A percentile compares a stretch with the other conserved stretches of the same genome.
Evolutionary conservation across 176 grass and related monocot species (phyloP).

Genomic region (Pontederia crassipes): DNA sequence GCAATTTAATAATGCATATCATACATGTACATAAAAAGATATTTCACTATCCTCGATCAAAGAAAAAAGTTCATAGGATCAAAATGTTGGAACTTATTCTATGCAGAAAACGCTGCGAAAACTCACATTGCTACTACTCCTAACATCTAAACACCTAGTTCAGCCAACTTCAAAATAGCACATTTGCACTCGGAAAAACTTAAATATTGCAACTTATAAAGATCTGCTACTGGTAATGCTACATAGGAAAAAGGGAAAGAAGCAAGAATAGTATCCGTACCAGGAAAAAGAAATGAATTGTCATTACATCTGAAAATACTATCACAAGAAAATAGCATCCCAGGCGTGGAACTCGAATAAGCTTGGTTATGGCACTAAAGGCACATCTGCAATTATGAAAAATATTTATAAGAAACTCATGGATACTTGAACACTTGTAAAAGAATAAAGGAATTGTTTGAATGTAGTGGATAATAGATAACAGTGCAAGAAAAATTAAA

Average conservation of each 20-base stretch:
- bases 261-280: constrained; percentile 40
- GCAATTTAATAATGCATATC: too few relatives aligned
- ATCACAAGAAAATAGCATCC: constrained; percentile 97
- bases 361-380: constrained; percentile 84
- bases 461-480: too few relatives aligned
- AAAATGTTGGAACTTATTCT: not conserved
- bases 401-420: not conserved
- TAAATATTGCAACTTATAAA: too few relatives aligned
- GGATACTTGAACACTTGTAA: not conserved
- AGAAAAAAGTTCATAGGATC: not conserved
- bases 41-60: too few relatives aligned
- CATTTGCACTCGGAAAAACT: too few relatives aligned
- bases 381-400: constrained; percentile 62
- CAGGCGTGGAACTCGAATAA: constrained; percentile 57
- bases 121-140: not conserved
- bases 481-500: too few relatives aligned
- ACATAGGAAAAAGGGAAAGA: not conserved
- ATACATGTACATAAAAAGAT: too few relatives aligned
- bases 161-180: too few relatives aligned
- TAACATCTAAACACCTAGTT: too few relatives aligned
- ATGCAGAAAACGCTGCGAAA: not conserved
- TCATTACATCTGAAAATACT: constrained; percentile 92
- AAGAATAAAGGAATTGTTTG: too few relatives aligned
- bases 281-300: constrained; percentile 99
- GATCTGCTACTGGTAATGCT: too few relatives aligned